phyloP scores from a whole-genome alignment of 2,329 filamentous ascomycete genomes.

The Apiospora malaysiana region DNA sequence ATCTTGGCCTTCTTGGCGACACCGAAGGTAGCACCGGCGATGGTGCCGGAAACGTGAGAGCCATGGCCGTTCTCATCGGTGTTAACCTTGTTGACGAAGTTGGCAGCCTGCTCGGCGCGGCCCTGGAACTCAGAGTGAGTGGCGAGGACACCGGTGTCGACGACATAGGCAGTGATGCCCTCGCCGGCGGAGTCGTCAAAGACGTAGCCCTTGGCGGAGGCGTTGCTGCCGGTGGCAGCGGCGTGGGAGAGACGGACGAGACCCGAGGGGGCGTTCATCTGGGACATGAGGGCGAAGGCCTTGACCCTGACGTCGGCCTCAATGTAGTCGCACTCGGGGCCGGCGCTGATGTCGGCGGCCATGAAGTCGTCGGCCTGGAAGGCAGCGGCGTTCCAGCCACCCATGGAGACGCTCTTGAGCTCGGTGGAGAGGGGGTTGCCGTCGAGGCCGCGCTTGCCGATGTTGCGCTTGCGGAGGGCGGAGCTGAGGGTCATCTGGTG shows the following conservation, averaged over 20 bases:
- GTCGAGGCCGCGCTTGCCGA: conserved; percentile 55
- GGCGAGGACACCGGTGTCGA: conserved; percentile 68
- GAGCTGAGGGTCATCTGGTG: conserved; percentile 56
- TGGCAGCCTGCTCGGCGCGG: conserved; percentile 58
- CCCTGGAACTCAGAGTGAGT: conserved; percentile 63
- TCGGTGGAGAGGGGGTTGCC: conserved; percentile 55
- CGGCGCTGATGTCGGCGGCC: conserved; percentile 54
- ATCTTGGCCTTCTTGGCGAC: conserved; percentile 64
- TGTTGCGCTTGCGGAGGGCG: conserved; percentile 61
- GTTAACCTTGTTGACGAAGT: conserved; percentile 52
- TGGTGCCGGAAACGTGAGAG: conserved; percentile 67
- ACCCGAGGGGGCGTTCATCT: conserved; percentile 60
- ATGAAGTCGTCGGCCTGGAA: conserved; percentile 58
- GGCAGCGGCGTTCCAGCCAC: conserved; percentile 58
- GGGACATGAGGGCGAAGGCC: conserved; percentile 50
- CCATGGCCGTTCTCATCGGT: conserved; percentile 68
- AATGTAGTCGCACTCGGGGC: conserved; percentile 57
- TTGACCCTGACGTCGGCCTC: conserved; percentile 59
- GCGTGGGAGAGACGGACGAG: conserved; percentile 59
- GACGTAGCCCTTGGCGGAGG: conserved; percentile 48
- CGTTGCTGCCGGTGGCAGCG: conserved; percentile 21
- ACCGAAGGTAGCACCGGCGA: conserved; percentile 65
- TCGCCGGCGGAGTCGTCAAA: conserved; percentile 59
- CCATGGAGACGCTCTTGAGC: conserved; percentile 54
- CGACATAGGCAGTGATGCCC: conserved; percentile 66